These are phyloP conservation scores for Berberis thunbergii DNA, from an alignment of 164 flowering plant species.

Conservation along the genomic window DNA sequence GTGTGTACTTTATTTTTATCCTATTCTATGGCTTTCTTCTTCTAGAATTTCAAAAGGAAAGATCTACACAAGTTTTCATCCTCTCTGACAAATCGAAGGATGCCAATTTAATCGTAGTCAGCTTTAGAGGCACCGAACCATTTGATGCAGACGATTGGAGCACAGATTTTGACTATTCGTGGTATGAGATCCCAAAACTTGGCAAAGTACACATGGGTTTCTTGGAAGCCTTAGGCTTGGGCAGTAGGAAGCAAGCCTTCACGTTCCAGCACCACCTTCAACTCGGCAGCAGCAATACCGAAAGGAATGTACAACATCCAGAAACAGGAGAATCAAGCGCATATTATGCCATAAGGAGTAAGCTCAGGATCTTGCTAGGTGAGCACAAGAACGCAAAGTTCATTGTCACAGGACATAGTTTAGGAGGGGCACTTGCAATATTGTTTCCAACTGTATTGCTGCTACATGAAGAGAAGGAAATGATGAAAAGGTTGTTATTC, in stretches of 20 bases:
- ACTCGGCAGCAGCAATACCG: background rate
- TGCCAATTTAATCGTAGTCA: slow-evolving; percentile 50
- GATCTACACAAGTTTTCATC: slow-evolving; percentile 58
- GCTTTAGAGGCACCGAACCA: slow-evolving; percentile 84
- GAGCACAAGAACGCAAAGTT: slow-evolving; percentile 59
- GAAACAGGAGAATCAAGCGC: slow-evolving; percentile 41
- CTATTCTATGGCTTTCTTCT: background rate
- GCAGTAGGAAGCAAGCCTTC: slow-evolving; percentile 41
- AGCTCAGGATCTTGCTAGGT: slow-evolving; percentile 36
- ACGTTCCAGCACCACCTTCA: slow-evolving; percentile 42
- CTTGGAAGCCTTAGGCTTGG: slow-evolving; percentile 64
- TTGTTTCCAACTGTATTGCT: slow-evolving; percentile 51
- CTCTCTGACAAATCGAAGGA: slow-evolving; percentile 47
- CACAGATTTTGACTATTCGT: slow-evolving; percentile 71
- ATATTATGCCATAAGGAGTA: slow-evolving; percentile 42
- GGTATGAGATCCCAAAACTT: slow-evolving; percentile 62
- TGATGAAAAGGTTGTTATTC: slow-evolving; percentile 40
- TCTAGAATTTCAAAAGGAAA: slow-evolving; percentile 50
- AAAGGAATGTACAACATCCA: background rate
- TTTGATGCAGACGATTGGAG: slow-evolving; percentile 77
- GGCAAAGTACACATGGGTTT: slow-evolving; percentile 80
- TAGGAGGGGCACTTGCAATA: slow-evolving; percentile 78
- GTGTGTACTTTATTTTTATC: background rate
- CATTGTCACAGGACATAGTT: slow-evolving; percentile 72
- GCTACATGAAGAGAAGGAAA: slow-evolving; percentile 42